phyloP scores from a whole-genome alignment of 352 stramenopile species.

The Phytophthora pseudosyringae region DNA sequence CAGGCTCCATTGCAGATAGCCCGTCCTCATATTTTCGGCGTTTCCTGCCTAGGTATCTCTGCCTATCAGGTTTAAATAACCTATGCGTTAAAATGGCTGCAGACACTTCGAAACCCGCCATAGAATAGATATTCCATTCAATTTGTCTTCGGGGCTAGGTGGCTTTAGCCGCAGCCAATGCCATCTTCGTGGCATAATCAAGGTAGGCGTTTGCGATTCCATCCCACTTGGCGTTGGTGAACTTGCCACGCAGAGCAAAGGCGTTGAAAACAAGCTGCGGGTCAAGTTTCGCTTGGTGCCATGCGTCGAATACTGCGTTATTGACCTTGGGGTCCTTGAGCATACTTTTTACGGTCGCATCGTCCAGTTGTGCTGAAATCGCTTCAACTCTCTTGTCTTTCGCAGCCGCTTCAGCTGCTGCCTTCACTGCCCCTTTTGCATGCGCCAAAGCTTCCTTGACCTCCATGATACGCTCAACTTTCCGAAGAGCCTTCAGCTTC shows the following conservation, averaged over 20 bases:
- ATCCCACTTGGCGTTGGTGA: conserved; percentile 2
- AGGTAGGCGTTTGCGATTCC: conserved; percentile 4
- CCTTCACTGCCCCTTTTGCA: conserved; percentile 7
- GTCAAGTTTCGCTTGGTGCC: conserved; percentile 4
- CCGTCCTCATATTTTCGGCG: too few relatives aligned
- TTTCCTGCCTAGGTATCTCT: too few relatives aligned
- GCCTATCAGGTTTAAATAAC: too few relatives aligned
- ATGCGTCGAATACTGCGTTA: background rate
- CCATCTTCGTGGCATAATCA: conserved; percentile 7
- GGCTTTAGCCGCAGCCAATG: conserved; percentile 5
- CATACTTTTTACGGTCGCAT: conserved; percentile 1
- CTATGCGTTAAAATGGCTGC: too few relatives aligned
- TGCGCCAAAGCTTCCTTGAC: conserved; percentile 7
- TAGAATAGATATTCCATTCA: too few relatives aligned
- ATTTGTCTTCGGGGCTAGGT: too few relatives aligned
- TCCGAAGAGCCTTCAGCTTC: conserved; percentile 7
- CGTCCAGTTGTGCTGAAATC: conserved; percentile 14
- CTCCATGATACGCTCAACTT: conserved; percentile 10
- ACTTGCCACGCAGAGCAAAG: conserved; percentile 9
- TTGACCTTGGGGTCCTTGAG: conserved; percentile 6
- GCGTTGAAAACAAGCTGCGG: conserved; percentile 11
- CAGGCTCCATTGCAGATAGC: too few relatives aligned
- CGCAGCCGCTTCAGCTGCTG: background rate
- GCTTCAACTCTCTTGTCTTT: conserved; percentile 9
- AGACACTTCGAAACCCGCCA: too few relatives aligned